Base-by-base conservation (phyloP, 345 rosid genomes). In the Trapa incisa region DNA sequence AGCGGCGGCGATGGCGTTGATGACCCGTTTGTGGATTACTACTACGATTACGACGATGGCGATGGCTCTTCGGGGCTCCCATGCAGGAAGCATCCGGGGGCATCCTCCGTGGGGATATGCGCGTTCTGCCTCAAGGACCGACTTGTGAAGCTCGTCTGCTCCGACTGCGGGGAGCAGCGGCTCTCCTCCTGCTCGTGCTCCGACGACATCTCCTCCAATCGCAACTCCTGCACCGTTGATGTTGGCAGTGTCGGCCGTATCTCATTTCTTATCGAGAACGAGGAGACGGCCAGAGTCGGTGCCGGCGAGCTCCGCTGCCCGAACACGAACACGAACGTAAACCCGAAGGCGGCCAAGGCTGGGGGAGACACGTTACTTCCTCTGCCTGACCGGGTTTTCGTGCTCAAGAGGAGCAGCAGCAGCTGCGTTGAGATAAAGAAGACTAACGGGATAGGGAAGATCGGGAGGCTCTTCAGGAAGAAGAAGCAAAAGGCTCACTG, bases 111-210 rank as follows among this genome's bases (percentile, higher is more conserved):
- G 53, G 99, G 99, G 6, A 82, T 94, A 0, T 94, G 99, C 65
- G 84, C 99, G 14, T 74, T 80, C 65, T 94, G 99, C 71, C 89
- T 94, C 67, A 86, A 86, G 70, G 99, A 94, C 68, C 94, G 97
- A 15, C 77, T 94, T 67, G 75, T 85, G 29, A 87, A 76, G 66
- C 81, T 94, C 69, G 93, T 94, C 0, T 94, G 99, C 61, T 87
- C 97, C 0, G 97, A 91, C 66, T 94, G 99, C 58, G 97, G 99
- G 6, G 97, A 91, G 65, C 99, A 91, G 50, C 75, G 99, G 29
- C 84, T 89, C 45, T 94, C 99, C 42, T 94, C 97, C 22, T 94
- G 99, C 35, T 91, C 99, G 11, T 94, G 97, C 80, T 91, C 97
- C 1, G 84, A 81, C 52, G 63, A 61, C 47, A 3, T 75, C 73